Evolutionary conservation across 2,329 filamentous ascomycete genomes (phyloP), one percentile per base, ranked within the genome.

Genomic region (Catunica adiposa): DNA sequence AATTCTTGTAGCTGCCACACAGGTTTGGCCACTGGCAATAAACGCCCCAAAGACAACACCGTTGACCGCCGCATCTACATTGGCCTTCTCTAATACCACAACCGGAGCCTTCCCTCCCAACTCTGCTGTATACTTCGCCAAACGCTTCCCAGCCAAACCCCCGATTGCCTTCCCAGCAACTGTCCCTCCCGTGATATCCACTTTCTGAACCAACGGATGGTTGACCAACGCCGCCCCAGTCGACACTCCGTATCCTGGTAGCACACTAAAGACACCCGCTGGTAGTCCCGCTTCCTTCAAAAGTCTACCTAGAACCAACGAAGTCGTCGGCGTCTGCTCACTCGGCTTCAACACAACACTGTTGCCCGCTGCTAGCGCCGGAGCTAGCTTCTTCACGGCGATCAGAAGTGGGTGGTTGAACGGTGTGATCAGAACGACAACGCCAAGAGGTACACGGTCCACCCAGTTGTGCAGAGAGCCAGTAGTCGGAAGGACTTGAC

Each of bases 181-280:
- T 1, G 81, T 84, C 6, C 79, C 84, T 25, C 86, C 86, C 0
- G 86, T 90, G 61, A 92, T 90, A 1, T 82, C 81, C 48, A 90
- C 72, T 63, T 84, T 86, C 61, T 84, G 78, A 26, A 90, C 77
- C 48, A 78, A 76, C 56, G 79, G 72, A 66, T 89, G 85, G 26
- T 74, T 70, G 0, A 81, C 78, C 5, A 90, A 71, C 0, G 81
- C 78, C 2, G 77, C 74, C 14, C 86, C 85, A 0, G 83, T 79
- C 40, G 79, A 78, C n/a, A 73, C 70, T 1, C 85, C 84, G 59
- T 83, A 75, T 1, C 84, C 86, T 51, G 84, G 84, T 25, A 89
- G 63, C 56, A 89, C 74, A 65, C 88, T 89, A 62, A 89, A 70
- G 4, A 88, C 83, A 23, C 85, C 85, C 0, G 83, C 77, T 1